phyloP scores from a whole-genome alignment of 352 stramenopile species.

The Globisporangium nunn region DNA sequence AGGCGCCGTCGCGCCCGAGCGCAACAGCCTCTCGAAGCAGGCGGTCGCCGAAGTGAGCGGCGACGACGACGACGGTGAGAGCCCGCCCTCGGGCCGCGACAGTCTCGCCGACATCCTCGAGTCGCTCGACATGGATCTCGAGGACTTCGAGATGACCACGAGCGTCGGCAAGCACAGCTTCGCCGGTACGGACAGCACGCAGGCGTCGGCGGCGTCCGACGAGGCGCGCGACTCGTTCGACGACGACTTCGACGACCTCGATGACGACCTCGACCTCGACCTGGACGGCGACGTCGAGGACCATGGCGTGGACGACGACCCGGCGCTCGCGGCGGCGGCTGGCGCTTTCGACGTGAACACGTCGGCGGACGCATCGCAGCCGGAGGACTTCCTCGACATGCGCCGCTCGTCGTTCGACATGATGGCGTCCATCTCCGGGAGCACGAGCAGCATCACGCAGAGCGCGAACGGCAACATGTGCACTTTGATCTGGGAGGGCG shows the following conservation, averaged over 20 bases:
- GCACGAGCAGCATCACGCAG: conserved; percentile 51
- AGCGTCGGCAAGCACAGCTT: conserved; percentile 32
- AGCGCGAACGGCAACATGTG: conserved; percentile 59
- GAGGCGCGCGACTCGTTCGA: conserved; percentile 54
- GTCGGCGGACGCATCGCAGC: conserved; percentile 7
- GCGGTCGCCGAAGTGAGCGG: conserved; percentile 22
- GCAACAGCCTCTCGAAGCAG: conserved; percentile 55
- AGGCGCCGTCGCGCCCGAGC: conserved; percentile 38
- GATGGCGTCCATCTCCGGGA: conserved; percentile 55
- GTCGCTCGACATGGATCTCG: conserved; percentile 79
- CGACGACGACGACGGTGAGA: conserved; percentile 13
- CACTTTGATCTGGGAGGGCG: conserved; percentile 80
- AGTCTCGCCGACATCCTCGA: conserved; percentile 79
- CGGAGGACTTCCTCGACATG: conserved; percentile 53
- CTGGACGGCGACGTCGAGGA: conserved; percentile 46
- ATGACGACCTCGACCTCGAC: conserved; percentile 39
- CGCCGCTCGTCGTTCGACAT: conserved; percentile 69
- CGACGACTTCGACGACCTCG: conserved; percentile 46
- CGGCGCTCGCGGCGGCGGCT: conserved; percentile 3
- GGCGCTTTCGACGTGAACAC: conserved; percentile 6
- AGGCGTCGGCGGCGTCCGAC: conserved; percentile 16
- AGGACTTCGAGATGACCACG: conserved; percentile 46
- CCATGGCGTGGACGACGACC: conserved; percentile 37
- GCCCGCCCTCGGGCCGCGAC: conserved; percentile 37
- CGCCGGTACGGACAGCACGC: conserved; percentile 18